These are phyloP conservation scores for Endocarpon pusillum DNA, from an alignment of 495 filamentous ascomycete genomes.

Conservation along the genomic window DNA sequence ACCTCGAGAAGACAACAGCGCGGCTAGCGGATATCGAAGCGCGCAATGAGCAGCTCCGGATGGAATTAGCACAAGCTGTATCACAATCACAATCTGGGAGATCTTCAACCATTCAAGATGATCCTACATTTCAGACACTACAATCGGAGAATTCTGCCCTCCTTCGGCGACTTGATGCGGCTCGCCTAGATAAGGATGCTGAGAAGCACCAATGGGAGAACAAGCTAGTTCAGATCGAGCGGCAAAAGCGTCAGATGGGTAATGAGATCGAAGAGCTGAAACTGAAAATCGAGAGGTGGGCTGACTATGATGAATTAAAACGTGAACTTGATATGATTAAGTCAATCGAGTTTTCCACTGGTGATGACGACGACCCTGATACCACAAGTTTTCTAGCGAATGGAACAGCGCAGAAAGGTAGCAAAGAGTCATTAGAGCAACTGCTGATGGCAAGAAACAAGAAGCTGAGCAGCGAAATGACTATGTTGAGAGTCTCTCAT, in stretches of 20 bases:
- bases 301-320: constrained; percentile 91
- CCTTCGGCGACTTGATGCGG: constrained; percentile 68
- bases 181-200: constrained; percentile 63
- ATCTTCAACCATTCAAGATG: constrained; percentile 51
- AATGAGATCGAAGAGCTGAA: constrained; percentile 65
- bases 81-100: constrained; percentile 50
- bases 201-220: constrained; percentile 55
- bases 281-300: constrained; percentile 68
- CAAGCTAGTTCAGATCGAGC: constrained; percentile 36
- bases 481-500: constrained; percentile 80
- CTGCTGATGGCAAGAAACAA: constrained; percentile 85
- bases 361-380: constrained; percentile 57
- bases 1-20: constrained; percentile 76
- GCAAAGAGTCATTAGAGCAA: constrained; percentile 75
- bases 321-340: constrained; percentile 91
- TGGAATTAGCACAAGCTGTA: constrained; percentile 78
- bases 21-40: constrained; percentile 83
- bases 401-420: constrained; percentile 35
- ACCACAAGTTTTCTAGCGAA: constrained; percentile 21
- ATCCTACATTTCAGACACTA: constrained; percentile 68
- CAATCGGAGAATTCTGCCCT: constrained; percentile 85
- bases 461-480: constrained; percentile 85
- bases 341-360: constrained; percentile 89
- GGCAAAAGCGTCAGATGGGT: constrained; percentile 29
- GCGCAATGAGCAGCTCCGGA: constrained; percentile 78